phyloP scores from a whole-genome alignment of 768 basidiomycete species.

The Mycena haematopus region DNA sequence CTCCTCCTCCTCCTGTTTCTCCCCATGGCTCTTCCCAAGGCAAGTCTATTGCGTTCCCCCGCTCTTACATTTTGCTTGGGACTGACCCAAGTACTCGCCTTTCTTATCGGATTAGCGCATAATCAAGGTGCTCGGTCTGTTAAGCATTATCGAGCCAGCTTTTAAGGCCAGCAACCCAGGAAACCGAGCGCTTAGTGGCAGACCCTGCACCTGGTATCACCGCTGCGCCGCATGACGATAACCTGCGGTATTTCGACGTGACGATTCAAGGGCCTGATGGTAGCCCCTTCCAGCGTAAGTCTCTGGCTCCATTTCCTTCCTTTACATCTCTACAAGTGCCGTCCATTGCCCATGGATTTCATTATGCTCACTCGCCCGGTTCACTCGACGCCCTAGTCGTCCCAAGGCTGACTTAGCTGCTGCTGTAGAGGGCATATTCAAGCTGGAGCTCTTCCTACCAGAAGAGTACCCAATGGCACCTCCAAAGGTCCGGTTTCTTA shows the following conservation, averaged over 20 bases:
- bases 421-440: slow-evolving; percentile 83
- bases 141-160: slow-evolving; percentile 12
- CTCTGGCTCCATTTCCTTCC: slow-evolving; percentile 2
- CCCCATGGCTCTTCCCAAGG: slow-evolving; percentile 62
- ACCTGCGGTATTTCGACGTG: slow-evolving; percentile 98
- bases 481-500: slow-evolving; percentile 96
- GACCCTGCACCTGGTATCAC: slow-evolving; percentile 98
- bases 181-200: slow-evolving; percentile 94
- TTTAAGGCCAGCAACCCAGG: slow-evolving; percentile 53
- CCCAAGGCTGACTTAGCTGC: not conserved
- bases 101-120: slow-evolving; percentile 49
- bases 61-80: not conserved
- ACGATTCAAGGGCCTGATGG: slow-evolving; percentile 94
- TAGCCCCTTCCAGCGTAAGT: slow-evolving; percentile 86
- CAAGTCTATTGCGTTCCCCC: slow-evolving; percentile 28
- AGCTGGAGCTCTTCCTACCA: slow-evolving; percentile 95
- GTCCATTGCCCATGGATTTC: not conserved
- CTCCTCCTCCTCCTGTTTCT: not conserved
- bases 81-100: slow-evolving; percentile 1
- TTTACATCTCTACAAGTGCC: slow-evolving; percentile 13
- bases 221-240: slow-evolving; percentile 96
- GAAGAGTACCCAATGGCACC: slow-evolving; percentile 99
- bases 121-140: slow-evolving; percentile 49
- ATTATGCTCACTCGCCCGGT: not conserved
- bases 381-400: not conserved